Evolutionary conservation across 768 basidiomycete species (phyloP), one percentile per base, ranked within the genome.

Genomic region (Cyathus striatus): DNA sequence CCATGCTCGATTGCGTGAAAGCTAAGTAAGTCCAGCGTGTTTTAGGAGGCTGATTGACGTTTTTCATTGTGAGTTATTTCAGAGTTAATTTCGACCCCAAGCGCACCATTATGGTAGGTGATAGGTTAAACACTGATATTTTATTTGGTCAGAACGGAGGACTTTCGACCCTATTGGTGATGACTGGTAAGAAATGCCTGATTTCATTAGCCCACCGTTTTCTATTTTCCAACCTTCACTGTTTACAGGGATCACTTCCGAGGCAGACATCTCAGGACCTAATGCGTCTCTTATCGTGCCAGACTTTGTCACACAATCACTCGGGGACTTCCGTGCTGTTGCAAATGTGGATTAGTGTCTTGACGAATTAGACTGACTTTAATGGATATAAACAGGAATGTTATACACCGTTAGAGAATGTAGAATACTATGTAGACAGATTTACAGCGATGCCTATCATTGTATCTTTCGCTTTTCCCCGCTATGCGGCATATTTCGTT

Each of bases 101-200:
- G 47, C 72, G 82, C 41, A 93, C 94, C 13, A 81, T 98, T 59
- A 97, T 99, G 91, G 73, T 98, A 35, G 95, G 95, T 32, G 95
- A 99, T 66, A 79, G 95, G 47, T 73, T 99, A 50, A 86, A 90
- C 60, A 98, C 96, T 4, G 95, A 99, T 63, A 97, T 99, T 53
- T 65, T 87, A 40, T 99, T 98, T 55, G 96, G 95, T 39, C 76
- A 89, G 58, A 77, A 78, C 36, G 90, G 91, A 32, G 90, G 90
- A 21, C 73, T 96, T 17, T 62, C 85, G 14, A 97, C 95, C 0
- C 70, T 97, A 44, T 81, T 97, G 32, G 95, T 98, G 43, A 66
- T 98, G 52, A 93, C 90, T n/a, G 93, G 92, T 87, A 57, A 51
- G 46, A 41, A 13, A 40, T 41, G 18, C 21, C n/a, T 22, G 14